These are phyloP conservation scores for Pseudopyricularia javanii DNA, from an alignment of 2,329 filamentous ascomycete species.

Conservation along the genomic window DNA sequence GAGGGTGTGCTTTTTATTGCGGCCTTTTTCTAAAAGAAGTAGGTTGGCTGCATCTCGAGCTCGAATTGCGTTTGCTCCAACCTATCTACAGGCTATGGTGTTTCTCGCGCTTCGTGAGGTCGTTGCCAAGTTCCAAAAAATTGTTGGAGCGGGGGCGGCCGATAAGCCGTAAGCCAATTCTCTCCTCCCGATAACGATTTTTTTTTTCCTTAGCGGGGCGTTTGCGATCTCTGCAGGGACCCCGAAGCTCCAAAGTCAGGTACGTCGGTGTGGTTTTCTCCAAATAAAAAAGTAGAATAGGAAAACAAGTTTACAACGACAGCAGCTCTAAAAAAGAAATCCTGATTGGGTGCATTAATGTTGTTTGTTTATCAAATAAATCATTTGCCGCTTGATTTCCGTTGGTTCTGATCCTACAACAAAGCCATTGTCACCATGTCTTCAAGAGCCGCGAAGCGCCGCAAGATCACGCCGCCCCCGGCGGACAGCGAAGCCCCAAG, in stretches of 20 bases:
- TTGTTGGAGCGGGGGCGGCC: neutral
- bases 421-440: constrained; percentile 23
- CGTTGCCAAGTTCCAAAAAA: neutral
- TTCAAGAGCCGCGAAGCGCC: constrained; percentile 38
- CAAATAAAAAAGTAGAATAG: neutral
- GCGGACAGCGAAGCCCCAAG: constrained; percentile 27
- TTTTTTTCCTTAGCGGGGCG: neutral
- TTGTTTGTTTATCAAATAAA: too few species aligned
- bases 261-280: neutral
- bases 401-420: neutral
- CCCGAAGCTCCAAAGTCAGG: neutral
- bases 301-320: neutral
- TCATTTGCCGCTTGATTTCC: too few species aligned
- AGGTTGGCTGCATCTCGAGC: neutral
- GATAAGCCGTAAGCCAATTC: neutral
- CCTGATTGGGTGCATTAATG: neutral
- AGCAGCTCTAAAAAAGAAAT: neutral
- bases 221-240: neutral
- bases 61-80: too few species aligned
- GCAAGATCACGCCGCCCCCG: constrained; percentile 42
- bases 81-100: too few species aligned
- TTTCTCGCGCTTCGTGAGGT: neutral
- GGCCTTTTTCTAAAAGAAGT: neutral
- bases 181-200: neutral
- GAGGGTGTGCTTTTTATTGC: too few species aligned